Evolutionary conservation across 2,329 filamentous ascomycete species (phyloP), one percentile per base, ranked within the genome.

Genomic region (Hymenoscyphus repandus): DNA sequence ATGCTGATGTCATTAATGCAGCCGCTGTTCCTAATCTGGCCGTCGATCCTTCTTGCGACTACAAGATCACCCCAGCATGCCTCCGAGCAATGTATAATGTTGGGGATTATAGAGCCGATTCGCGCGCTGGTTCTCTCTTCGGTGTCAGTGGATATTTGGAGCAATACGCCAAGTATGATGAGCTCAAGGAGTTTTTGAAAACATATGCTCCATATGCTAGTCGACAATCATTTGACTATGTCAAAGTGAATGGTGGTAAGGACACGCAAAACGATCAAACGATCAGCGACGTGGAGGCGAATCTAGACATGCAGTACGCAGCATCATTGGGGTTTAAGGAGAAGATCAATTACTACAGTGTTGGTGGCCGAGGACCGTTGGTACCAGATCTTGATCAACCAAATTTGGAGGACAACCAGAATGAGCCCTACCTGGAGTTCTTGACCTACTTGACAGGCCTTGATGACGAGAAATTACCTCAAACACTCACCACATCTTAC

Each of bases 391-490:
- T 79, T 38, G 56, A 70, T n/a, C 51, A 61, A 17, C 55, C 65
- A 53, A 47, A 71, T 67, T 64, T 69, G 22, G 70, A 74, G 0
- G 72, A 78, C 41, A 75, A 82, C 63, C 73, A 72, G 56, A 88
- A 87, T 65, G 85, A 88, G 68, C 83, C 83, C 0, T 87, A 86
- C 64, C 69, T 86, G 2, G 72, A 72, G 11, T 86, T 78, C 70
- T 69, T 85, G 4, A 72, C 77, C 45, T 78, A 80, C 64, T 64
- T 85, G 2, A 71, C 83, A 0, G 64, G 68, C 1, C 75, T 78
- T 51, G 60, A 65, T 18, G 68, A 77, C 53, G 52, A 68, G 9
- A 54, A 66, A 53, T 69, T 87, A 1, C 83, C 84, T 0, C 75
- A 80, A 42, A 77, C 82, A 9, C 75, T 88, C 62, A 79, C 75